These are phyloP conservation scores for Seiridium unicorne DNA, from an alignment of 2,329 filamentous ascomycete genomes.

Conservation along the genomic window DNA sequence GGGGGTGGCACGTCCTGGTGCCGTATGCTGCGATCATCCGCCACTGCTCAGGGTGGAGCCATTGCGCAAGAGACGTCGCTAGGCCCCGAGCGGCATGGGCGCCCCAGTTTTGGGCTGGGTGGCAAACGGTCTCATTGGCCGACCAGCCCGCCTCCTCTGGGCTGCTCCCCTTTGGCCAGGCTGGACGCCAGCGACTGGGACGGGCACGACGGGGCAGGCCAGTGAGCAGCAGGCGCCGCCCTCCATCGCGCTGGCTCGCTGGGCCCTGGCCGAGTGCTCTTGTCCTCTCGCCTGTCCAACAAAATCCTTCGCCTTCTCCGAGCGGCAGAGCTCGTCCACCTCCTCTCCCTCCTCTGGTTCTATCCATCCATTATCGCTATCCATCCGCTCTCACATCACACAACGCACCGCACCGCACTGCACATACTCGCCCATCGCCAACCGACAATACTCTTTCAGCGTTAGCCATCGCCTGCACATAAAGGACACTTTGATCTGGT, in stretches of 20 bases:
- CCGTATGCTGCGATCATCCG: neutral
- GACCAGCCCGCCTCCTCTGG: constrained; percentile 1
- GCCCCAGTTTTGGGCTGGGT: neutral
- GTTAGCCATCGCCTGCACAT: neutral
- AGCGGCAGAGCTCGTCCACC: neutral
- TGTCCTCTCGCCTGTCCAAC: constrained; percentile 7
- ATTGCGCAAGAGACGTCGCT: neutral
- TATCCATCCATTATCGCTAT: neutral
- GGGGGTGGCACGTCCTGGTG: neutral
- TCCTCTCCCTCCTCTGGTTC: constrained; percentile 1
- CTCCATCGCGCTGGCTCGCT: neutral
- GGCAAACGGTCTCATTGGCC: constrained; percentile 5
- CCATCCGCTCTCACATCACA: neutral
- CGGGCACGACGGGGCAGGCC: neutral
- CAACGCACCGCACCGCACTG: neutral
- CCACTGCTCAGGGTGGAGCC: neutral
- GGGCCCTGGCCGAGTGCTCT: neutral
- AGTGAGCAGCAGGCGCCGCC: constrained; percentile 7
- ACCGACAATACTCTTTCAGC: neutral
- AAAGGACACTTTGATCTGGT: neutral
- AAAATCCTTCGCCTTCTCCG: constrained; percentile 13
- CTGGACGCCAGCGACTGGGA: neutral
- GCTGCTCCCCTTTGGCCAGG: constrained; percentile 4
- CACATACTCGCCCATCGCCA: neutral
- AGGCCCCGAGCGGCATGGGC: constrained; percentile 3